phyloP scores from a whole-genome alignment of 148 eudicot species.

The Rhododendron simsii region DNA sequence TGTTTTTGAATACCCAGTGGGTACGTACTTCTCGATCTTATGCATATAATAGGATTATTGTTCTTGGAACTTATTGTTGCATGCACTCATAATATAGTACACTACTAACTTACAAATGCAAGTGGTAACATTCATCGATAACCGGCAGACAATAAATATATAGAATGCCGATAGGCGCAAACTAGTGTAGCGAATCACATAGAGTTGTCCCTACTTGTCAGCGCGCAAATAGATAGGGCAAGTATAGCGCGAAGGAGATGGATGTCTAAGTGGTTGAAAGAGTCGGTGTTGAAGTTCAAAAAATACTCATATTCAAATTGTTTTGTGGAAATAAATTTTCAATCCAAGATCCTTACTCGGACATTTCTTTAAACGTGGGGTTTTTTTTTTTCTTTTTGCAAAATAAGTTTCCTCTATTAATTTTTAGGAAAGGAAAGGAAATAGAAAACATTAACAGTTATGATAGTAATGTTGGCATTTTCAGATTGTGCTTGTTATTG shows the following conservation, averaged over 20 bases:
- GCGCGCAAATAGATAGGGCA: too few species aligned
- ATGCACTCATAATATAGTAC: background rate
- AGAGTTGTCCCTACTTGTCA: too few species aligned
- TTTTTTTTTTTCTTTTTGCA: too few species aligned
- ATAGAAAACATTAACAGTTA: background rate
- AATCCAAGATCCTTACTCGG: background rate
- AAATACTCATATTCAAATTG: background rate
- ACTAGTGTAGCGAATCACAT: too few species aligned
- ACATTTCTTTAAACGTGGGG: background rate
- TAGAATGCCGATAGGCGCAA: too few species aligned
- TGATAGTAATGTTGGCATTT: background rate
- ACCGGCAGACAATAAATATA: too few species aligned
- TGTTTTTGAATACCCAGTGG: constrained; percentile 79
- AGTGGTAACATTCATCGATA: background rate
- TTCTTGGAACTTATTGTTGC: background rate
- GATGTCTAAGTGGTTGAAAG: too few species aligned
- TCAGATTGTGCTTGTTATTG: background rate
- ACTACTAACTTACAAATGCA: background rate
- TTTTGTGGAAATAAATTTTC: too few species aligned
- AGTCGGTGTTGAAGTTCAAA: background rate
- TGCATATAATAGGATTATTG: background rate
- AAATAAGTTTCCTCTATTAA: too few species aligned
- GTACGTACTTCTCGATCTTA: constrained; percentile 32
- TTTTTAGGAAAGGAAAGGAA: background rate
- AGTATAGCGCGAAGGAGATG: too few species aligned